Base-by-base conservation (phyloP, 176 grass and related monocot species). In the Oryza rufipogon region DNA sequence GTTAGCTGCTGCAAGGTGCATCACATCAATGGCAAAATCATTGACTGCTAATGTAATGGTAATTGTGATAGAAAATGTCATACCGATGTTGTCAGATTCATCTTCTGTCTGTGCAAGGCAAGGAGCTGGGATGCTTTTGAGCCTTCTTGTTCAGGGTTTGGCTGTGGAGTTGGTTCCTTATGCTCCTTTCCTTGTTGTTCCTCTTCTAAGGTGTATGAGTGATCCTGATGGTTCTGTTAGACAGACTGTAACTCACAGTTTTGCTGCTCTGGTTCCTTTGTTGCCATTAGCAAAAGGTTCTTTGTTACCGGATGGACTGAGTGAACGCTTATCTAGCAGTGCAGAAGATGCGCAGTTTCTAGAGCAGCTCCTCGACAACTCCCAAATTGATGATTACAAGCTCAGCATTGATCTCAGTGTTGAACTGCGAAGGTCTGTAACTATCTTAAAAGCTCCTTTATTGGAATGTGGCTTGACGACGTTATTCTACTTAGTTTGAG, bases 301-400 rank as follows among this genome's bases (percentile, higher is more conserved):
- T 64, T 77, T 80, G 22, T 64, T 91, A 64, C 96, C 96, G 42
- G 84, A 81, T 92, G 93, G 87, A 66, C 78, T 98, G 68, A 91
- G 83, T 68, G 91, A 96, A 66, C 86, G 83, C 71, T 92, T 98
- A 89, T 90, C 81, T 74, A 93, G 91, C 76, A 98, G 86, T 70
- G 58, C 96, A 4, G 96, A 98, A 90, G 96, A 98, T 86, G 88
- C 86, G 10, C 91, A 85, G 17, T 98, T 98, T 77, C 87, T 98
- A 82, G 96, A 96, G 77, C 96, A 98, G 72, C 96, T 98, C 79
- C 96, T 98, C 75, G 96, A 98, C 87, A 98, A 94, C 72, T 95
- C 93, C 75, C 93, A 94, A 72, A 98, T 98, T 72, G 93, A 98
- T 81, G 96, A 98, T 87, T 95, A 94, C 91, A 96, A 96, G 58